These are phyloP conservation scores for Penicillium sp. DNA, from an alignment of 2,329 filamentous ascomycete species.

Conservation along the genomic window DNA sequence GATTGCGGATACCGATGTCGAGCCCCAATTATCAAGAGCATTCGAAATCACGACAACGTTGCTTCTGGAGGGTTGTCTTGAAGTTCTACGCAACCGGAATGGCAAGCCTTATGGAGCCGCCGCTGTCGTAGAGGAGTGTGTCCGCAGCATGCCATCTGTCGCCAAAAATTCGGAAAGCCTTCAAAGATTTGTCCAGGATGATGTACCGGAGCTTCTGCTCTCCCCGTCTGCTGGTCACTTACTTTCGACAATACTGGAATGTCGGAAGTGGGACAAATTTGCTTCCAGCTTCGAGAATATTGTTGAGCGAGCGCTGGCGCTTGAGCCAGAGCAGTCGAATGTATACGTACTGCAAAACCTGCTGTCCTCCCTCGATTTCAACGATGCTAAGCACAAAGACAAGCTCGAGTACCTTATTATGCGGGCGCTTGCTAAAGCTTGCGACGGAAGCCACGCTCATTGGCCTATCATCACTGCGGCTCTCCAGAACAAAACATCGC, in stretches of 20 bases:
- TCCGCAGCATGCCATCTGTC: constrained; percentile 44
- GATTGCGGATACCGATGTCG: constrained; percentile 23
- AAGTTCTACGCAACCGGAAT: constrained; percentile 52
- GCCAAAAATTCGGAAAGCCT: constrained; percentile 44
- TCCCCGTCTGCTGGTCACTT: constrained; percentile 67
- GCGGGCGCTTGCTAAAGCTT: constrained; percentile 35
- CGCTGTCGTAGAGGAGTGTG: constrained; percentile 52
- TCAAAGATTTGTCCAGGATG: constrained; percentile 52
- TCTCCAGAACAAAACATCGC: constrained; percentile 38
- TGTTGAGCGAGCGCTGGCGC: constrained; percentile 35
- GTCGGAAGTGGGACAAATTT: constrained; percentile 46
- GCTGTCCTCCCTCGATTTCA: constrained; percentile 37
- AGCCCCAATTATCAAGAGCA: constrained; percentile 28
- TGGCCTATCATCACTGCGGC: constrained; percentile 41
- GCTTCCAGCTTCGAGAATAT: constrained; percentile 39
- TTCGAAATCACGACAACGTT: constrained; percentile 37
- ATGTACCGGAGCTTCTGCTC: constrained; percentile 57
- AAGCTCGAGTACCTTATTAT: constrained; percentile 37
- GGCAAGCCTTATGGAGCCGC: constrained; percentile 66
- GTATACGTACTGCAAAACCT: constrained; percentile 38
- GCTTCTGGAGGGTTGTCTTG: constrained; percentile 49
- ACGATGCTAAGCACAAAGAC: constrained; percentile 35
- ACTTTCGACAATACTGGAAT: constrained; percentile 60
- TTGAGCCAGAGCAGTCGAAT: constrained; percentile 33
- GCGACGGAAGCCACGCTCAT: constrained; percentile 33